A percentile compares a stretch with the other conserved stretches of the same genome.
These are phyloP conservation scores for Actinomortierella wolfii DNA, from an alignment of 371 early-diverging fungal genomes.

Conservation along the genomic window DNA sequence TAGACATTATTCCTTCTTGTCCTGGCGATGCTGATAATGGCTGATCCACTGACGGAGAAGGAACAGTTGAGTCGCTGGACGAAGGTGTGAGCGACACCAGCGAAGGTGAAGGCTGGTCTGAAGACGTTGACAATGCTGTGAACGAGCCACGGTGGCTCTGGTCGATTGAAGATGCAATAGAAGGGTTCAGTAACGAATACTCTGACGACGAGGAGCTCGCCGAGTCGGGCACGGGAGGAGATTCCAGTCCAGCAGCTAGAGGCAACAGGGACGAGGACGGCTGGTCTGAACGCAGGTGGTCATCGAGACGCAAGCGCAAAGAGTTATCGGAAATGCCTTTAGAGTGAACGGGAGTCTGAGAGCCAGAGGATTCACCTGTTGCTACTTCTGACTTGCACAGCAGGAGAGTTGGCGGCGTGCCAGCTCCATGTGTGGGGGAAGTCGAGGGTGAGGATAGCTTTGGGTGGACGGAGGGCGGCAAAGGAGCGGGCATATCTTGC, in stretches of 20 bases:
- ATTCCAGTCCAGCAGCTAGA: constrained; percentile 1
- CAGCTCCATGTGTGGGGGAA: not conserved
- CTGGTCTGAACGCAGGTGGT: not conserved
- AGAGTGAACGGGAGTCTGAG: not conserved
- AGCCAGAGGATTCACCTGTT: not conserved
- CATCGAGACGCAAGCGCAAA: no score
- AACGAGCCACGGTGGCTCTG: constrained; percentile 31
- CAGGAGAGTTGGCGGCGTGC: constrained; percentile 12
- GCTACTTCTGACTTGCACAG: not conserved
- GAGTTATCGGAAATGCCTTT: no score
- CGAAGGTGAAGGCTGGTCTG: constrained; percentile 1
- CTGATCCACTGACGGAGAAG: not conserved
- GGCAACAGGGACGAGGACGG: not conserved
- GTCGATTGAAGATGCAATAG: constrained; percentile 8
- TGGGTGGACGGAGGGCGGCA: not conserved
- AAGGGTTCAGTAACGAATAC: constrained; percentile 31
- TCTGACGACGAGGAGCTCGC: constrained; percentile 23
- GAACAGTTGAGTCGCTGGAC: not conserved
- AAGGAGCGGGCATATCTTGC: constrained; percentile 19
- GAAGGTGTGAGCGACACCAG: not conserved
- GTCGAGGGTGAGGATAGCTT: not conserved
- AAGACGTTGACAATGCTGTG: constrained; percentile 11
- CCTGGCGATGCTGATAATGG: not conserved
- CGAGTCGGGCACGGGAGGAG: constrained; percentile 8
- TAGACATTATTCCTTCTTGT: not conserved